Conservation (phyloP, 352 stramenopile species). For the Phytophthora cryptogea region DNA sequence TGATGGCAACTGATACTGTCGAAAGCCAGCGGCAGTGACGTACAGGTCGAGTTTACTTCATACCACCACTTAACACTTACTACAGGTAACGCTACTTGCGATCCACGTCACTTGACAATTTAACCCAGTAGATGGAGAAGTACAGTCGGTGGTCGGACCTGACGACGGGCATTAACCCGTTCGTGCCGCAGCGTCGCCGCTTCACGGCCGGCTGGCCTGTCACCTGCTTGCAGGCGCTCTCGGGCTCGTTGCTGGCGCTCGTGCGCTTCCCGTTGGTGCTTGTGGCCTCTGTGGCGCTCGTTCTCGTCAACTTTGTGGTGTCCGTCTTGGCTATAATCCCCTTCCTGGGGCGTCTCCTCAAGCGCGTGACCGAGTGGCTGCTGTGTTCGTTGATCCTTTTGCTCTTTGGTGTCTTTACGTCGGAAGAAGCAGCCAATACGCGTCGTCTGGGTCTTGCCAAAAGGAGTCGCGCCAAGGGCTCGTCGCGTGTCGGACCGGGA, state of each 20-base stretch:
- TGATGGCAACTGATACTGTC: constrained; percentile 11
- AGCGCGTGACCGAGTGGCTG: constrained; percentile 74
- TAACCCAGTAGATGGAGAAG: constrained; percentile 67
- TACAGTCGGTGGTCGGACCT: constrained; percentile 86
- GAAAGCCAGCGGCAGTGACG: constrained; percentile 7
- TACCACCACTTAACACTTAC: not conserved
- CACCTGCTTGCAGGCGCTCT: constrained; percentile 48
- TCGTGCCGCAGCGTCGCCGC: constrained; percentile 76
- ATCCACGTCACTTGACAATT: not conserved
- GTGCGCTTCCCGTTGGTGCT: constrained; percentile 61
- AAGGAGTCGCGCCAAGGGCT: constrained; percentile 19
- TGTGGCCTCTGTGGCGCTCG: constrained; percentile 40
- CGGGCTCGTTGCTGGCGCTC: constrained; percentile 50
- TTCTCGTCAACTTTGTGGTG: constrained; percentile 54
- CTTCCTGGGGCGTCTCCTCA: constrained; percentile 66
- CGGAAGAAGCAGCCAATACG: constrained; percentile 73
- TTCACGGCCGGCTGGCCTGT: constrained; percentile 47
- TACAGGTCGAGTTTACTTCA: not conserved
- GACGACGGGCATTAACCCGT: constrained; percentile 87
- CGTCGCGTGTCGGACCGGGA: constrained; percentile 44
- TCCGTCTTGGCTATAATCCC: constrained; percentile 65
- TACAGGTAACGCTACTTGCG: not conserved
- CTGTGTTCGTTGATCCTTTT: constrained; percentile 71
- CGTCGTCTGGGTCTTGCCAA: constrained; percentile 73
- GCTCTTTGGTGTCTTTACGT: constrained; percentile 66